phyloP scores from a whole-genome alignment of 257 asterid genomes.

The Solanum microdontum region DNA sequence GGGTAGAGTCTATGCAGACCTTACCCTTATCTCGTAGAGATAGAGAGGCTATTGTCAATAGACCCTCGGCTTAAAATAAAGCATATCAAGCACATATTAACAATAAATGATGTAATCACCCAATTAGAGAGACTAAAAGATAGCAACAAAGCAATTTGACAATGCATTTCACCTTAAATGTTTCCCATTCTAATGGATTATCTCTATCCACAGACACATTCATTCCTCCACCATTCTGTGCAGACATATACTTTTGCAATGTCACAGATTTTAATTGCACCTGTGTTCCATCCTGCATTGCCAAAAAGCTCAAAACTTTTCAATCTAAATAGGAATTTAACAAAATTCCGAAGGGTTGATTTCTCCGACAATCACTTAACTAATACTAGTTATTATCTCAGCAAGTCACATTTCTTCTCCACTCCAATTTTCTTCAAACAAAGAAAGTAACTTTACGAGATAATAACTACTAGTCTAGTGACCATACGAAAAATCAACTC shows the following conservation, averaged over 20 bases:
- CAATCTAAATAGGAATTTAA: background rate
- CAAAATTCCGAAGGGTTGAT: background rate
- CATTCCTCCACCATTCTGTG: conserved; percentile 67
- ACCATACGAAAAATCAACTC: background rate
- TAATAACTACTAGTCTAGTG: background rate
- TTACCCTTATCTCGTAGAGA: background rate
- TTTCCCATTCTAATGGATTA: conserved; percentile 59
- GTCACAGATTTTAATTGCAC: conserved; percentile 47
- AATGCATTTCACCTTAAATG: conserved; percentile 41
- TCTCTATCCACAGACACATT: conserved; percentile 48
- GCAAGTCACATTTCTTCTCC: background rate
- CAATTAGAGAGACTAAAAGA: background rate
- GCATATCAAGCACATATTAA: background rate
- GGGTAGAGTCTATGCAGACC: background rate
- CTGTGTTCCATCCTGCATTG: conserved; percentile 71
- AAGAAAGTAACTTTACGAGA: background rate
- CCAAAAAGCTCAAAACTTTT: background rate
- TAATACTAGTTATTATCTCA: background rate
- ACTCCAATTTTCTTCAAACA: background rate
- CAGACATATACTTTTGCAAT: conserved; percentile 47
- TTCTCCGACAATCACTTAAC: background rate
- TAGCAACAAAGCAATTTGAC: background rate
- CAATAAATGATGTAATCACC: background rate
- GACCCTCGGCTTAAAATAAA: background rate
- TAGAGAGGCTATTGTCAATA: background rate